phyloP scores from a whole-genome alignment of 2,329 filamentous ascomycete genomes.

The Xylariaceae sp. region DNA sequence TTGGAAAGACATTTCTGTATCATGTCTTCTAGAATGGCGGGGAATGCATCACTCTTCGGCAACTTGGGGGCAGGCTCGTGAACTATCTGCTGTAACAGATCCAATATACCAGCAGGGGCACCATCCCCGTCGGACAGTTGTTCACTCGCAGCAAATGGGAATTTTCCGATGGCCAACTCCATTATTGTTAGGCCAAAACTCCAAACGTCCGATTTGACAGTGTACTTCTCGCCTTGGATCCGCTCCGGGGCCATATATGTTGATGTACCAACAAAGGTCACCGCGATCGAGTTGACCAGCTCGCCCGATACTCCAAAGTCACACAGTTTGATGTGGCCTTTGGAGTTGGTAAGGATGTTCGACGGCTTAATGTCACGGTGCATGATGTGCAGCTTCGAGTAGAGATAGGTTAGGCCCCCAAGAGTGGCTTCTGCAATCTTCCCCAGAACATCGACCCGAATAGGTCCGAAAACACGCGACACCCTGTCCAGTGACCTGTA shows the following conservation, averaged over 20 bases:
- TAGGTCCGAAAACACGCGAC: constrained; percentile 88
- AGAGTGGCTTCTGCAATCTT: constrained; percentile 97
- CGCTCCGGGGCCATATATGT: constrained; percentile 99
- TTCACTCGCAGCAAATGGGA: constrained; percentile 80
- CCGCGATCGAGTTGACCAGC: constrained; percentile 93
- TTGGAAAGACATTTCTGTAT: constrained; percentile 94
- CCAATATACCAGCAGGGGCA: constrained; percentile 89
- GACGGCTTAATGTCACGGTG: constrained; percentile 98
- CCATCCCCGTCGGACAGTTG: constrained; percentile 68
- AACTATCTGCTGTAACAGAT: constrained; percentile 94
- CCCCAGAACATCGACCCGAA: constrained; percentile 91
- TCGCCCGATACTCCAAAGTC: constrained; percentile 99
- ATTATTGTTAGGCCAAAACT: constrained; percentile 93
- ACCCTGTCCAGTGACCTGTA: constrained; percentile 84
- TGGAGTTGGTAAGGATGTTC: constrained; percentile 93
- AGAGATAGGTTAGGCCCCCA: constrained; percentile 90
- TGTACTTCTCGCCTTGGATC: constrained; percentile 95
- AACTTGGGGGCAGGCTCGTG: constrained; percentile 90
- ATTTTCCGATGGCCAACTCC: constrained; percentile 96
- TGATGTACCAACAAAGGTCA: constrained; percentile 96
- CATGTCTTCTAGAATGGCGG: constrained; percentile 90
- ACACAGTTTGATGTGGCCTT: constrained; percentile 92
- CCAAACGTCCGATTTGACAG: constrained; percentile 98
- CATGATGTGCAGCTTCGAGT: constrained; percentile 95
- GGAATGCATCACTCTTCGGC: constrained; percentile 96